Evolutionary conservation across 306 rosid genomes (phyloP), one percentile per base, ranked within the genome.

Genomic region (Hippophae rhamnoides): DNA sequence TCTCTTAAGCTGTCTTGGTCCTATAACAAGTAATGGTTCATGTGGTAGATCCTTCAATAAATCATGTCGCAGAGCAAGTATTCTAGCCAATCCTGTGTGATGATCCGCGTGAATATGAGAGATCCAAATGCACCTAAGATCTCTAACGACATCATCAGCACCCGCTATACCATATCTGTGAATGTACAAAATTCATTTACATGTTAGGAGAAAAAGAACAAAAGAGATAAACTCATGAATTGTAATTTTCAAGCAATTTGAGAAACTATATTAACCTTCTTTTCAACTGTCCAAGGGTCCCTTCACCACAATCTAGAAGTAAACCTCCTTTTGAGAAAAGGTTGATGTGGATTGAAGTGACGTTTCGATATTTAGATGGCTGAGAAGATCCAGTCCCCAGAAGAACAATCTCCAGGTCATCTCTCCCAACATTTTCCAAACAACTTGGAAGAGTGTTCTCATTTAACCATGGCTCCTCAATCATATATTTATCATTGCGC

Each of bases 41-140:
- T 92, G 99, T 65, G 84, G 95, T 58, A 76, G 64, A 13, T 73
- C 85, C 74, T 56, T 68, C 68, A 88, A 72, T 69, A 92, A 70
- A 68, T 86, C 86, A 63, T 80, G 72, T 58, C 96, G 85, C 57
- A 82, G 72, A 43, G 96, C 81, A 41, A 92, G 93, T 71, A 92
- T 84, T 74, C 96, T 85, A 48, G 96, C 88, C 74, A 92, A 77
- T 46, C 96, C 99, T 7, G 94, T 78, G 62, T 88, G 99, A 78
- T 92, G 99, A 72, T 92, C 99, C 0, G 95, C 99, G 58, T 88
- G 99, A 63, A 92, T 88, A 69, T 86, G 99, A 72, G 99, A 88
- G 63, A 92, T 92, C 95, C 96, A 92, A 54, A 92, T 77, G 60
- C 93, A 88, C 43, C 69, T 70, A 54, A 88, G 81, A 56, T 71